Percentiles rank a stretch among this genome's conserved stretches.
phyloP scores from a whole-genome alignment of 2,329 filamentous ascomycete genomes.

The Alternaria ventricosa region DNA sequence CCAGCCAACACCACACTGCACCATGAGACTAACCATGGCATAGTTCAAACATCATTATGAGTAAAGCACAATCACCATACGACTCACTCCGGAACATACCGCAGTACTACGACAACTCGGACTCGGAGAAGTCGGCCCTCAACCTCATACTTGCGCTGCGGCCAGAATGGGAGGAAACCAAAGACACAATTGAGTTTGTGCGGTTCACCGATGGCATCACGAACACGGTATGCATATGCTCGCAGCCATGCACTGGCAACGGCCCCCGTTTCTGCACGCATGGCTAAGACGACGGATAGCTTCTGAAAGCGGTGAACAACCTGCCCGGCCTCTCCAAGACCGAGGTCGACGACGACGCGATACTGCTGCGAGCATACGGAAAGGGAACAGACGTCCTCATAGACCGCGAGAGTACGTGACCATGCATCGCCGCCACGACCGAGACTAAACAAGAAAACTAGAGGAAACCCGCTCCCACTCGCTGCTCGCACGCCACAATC shows the following conservation, averaged over 20 bases:
- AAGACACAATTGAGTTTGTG: constrained; percentile 80
- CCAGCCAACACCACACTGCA: not conserved
- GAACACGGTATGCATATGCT: constrained; percentile 71
- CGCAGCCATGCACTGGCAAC: not conserved
- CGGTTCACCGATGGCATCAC: constrained; percentile 98
- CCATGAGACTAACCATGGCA: constrained; percentile 7
- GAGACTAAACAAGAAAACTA: constrained; percentile 38
- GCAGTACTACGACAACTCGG: constrained; percentile 76
- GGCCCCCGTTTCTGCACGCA: not conserved
- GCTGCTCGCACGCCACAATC: constrained; percentile 79
- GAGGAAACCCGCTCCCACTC: constrained; percentile 76
- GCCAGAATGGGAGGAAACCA: constrained; percentile 79
- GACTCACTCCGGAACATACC: constrained; percentile 65
- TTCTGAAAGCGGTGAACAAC: constrained; percentile 78
- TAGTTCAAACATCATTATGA: constrained; percentile 27
- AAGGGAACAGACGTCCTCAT: constrained; percentile 94
- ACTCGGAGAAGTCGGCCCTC: constrained; percentile 80
- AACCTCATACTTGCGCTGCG: constrained; percentile 79
- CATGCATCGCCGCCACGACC: not conserved
- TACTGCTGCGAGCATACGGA: constrained; percentile 91
- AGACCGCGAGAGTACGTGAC: constrained; percentile 80
- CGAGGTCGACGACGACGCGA: constrained; percentile 80
- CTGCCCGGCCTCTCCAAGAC: constrained; percentile 73
- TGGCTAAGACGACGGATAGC: constrained; percentile 36
- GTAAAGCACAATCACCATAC: constrained; percentile 35